These are phyloP conservation scores for Beta corolliflora DNA, from an alignment of 179 eudicot species.

Conservation along the genomic window DNA sequence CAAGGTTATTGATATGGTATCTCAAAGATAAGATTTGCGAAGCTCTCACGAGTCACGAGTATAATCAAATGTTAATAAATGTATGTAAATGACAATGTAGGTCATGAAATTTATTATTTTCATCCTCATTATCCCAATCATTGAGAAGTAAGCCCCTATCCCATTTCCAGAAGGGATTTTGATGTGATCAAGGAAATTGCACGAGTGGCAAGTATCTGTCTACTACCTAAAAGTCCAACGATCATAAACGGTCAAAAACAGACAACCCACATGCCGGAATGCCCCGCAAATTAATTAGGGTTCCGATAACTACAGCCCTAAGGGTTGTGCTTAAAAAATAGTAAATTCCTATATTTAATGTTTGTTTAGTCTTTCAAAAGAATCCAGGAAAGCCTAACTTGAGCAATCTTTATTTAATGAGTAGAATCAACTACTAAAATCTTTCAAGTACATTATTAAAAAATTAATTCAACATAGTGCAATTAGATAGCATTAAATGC, in stretches of 20 bases:
- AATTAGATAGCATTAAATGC: no score
- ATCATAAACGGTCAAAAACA: slow-evolving; percentile 17
- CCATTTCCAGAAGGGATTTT: slow-evolving; percentile 20
- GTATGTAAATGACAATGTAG: background rate
- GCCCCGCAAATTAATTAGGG: slow-evolving; percentile 21
- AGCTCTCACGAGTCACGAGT: background rate
- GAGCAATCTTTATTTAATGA: no score
- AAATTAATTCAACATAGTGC: no score
- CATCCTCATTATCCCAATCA: slow-evolving; percentile 30
- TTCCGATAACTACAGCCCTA: no score
- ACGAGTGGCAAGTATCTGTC: slow-evolving; percentile 36
- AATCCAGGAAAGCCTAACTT: no score
- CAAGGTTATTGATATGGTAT: background rate
- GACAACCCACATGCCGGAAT: slow-evolving; percentile 31
- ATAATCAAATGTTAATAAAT: background rate
- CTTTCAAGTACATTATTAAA: no score
- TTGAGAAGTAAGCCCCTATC: slow-evolving; percentile 13
- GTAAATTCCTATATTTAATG: no score
- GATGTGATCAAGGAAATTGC: slow-evolving; percentile 20
- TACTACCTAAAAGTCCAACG: slow-evolving; percentile 12
- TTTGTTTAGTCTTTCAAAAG: no score
- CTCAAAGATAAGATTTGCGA: slow-evolving; percentile 4
- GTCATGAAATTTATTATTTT: slow-evolving; percentile 1
- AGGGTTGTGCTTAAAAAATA: no score
- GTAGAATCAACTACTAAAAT: no score